Evolutionary conservation across 768 basidiomycete genomes (phyloP), one percentile per base, ranked within the genome.

Genomic region (Pisolithus orientalis): DNA sequence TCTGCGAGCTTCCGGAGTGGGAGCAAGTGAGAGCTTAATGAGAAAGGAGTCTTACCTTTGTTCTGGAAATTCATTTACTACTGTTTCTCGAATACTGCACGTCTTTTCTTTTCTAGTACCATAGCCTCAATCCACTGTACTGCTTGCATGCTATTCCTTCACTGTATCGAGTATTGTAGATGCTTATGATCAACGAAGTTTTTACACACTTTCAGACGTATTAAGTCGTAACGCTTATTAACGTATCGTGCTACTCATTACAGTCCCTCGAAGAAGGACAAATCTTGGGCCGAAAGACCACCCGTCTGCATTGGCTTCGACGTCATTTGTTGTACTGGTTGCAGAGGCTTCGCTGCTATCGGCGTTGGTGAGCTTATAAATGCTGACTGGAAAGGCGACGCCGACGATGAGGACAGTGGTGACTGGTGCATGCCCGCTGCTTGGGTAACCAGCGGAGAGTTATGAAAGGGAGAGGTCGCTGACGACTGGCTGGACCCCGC

Each of bases 191-290:
- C 42, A 29, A 29, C 7, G 21, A 11, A 44, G 13, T 24, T n/a
- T 45, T 14, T 29, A 29, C 25, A 45, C 13, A 13, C 32, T 34
- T 34, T 13, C 13, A 34, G 32, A 34, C 29, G 27, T 31, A 28
- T 45, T 45, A 45, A 28, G 44, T 44, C n/a, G 5, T 32, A 39
- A 32, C 6, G 17, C 3, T 37, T 16, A 28, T 31, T 53, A 39
- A 34, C 32, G 14, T 53, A 44, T 49, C 25, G 9, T 44, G n/a
- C 25, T 43, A 44, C 47, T 31, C 31, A 13, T 65, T 65, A 88
- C 31, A 86, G 61, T 34, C 87, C 85, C 68, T 93, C 90, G 64
- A 93, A 94, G 66, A 94, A 93, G 16, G 85, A 89, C 48, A 92
- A 65, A 75, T 92, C 91, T 68, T 90, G 87, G 2, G 88, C 90